Conservation (phyloP, 2,329 filamentous ascomycete species). For the Xylaria sp. region DNA sequence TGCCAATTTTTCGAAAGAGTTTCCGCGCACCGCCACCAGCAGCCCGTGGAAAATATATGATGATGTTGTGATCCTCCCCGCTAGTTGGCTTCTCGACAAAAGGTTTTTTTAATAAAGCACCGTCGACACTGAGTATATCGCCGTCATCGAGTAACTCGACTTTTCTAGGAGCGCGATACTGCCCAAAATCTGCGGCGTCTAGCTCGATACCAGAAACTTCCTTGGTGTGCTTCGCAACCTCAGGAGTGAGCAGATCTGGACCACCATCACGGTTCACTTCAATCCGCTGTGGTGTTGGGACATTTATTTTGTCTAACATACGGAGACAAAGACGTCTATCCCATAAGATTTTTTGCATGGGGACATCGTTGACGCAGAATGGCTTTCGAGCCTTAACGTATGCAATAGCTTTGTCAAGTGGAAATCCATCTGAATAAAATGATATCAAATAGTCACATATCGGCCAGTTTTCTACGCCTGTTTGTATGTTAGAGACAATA, state of each 20-base stretch:
- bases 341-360: conserved; percentile 98
- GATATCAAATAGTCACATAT: conserved; percentile 89
- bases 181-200: conserved; percentile 75
- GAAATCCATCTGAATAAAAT: conserved; percentile 98
- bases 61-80: conserved; percentile 98
- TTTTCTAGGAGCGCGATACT: conserved; percentile 64
- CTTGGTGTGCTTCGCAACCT: conserved; percentile 82
- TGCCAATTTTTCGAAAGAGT: conserved; percentile 96
- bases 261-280: conserved; percentile 96
- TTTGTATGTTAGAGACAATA: conserved; percentile 42
- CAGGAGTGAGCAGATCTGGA: conserved; percentile 79
- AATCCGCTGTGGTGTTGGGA: conserved; percentile 87
- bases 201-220: conserved; percentile 82
- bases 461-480: conserved; percentile 56
- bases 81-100: conserved; percentile 99
- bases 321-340: conserved; percentile 89
- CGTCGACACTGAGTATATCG: conserved; percentile 89
- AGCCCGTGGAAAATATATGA: conserved; percentile 93
- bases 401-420: conserved; percentile 94
- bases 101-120: conserved; percentile 82
- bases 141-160: conserved; percentile 91
- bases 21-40: conserved; percentile 89
- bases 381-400: conserved; percentile 94
- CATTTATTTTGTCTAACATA: conserved; percentile 87
- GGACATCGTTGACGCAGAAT: conserved; percentile 96